phyloP scores from a whole-genome alignment of 2,329 filamentous ascomycete species.

The Cercospora nicotianae region DNA sequence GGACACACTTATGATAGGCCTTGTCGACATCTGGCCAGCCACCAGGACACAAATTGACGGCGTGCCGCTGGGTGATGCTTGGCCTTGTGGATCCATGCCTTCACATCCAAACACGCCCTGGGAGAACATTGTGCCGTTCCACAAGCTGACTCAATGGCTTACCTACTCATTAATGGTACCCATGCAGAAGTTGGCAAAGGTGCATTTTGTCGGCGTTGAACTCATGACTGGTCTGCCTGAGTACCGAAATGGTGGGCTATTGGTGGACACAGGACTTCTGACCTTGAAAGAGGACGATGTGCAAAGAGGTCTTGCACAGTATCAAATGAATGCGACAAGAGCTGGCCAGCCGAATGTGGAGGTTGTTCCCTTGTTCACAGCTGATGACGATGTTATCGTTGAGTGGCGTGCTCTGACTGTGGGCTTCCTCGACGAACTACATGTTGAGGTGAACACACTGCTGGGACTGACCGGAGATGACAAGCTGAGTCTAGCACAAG shows the following conservation, averaged over 20 bases:
- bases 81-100: conserved; percentile 87
- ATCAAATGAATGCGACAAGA: conserved; percentile 68
- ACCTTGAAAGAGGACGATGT: conserved; percentile 70
- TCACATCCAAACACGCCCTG: conserved; percentile 66
- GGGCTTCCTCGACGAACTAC: conserved; percentile 69
- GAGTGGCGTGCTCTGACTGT: conserved; percentile 77
- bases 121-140: conserved; percentile 85
- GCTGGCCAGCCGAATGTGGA: conserved; percentile 71
- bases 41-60: conserved; percentile 86
- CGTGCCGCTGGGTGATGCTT: conserved; percentile 85
- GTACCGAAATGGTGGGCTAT: conserved; percentile 86
- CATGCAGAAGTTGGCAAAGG: conserved; percentile 76
- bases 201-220: conserved; percentile 80
- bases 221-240: conserved; percentile 85
- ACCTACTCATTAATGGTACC: conserved; percentile 92
- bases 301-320: conserved; percentile 69
- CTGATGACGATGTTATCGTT: conserved; percentile 75
- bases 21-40: conserved; percentile 83
- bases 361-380: conserved; percentile 70
- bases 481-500: conserved; percentile 74
- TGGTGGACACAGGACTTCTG: conserved; percentile 81
- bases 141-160: conserved; percentile 94
- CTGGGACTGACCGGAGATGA: conserved; percentile 70
- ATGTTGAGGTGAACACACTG: conserved; percentile 66
- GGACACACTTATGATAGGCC: conserved; percentile 83